These are phyloP conservation scores for Cornus controversa DNA, from an alignment of 148 eudicot genomes.

Conservation along the genomic window DNA sequence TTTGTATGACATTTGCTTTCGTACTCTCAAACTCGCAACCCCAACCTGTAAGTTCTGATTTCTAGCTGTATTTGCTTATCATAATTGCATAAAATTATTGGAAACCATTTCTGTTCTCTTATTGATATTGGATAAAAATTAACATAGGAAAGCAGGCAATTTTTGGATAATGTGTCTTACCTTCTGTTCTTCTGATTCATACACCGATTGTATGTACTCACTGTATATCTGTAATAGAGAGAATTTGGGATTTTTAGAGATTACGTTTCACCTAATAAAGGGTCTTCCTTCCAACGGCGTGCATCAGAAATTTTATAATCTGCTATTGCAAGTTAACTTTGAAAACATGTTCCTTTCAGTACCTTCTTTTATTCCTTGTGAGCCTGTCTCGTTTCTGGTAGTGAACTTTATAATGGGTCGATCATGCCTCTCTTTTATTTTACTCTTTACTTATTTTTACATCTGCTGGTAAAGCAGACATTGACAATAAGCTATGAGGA, in stretches of 20 bases:
- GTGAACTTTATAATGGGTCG: not conserved
- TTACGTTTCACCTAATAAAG: too few relatives aligned
- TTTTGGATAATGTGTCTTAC: not conserved
- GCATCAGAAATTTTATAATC: not conserved
- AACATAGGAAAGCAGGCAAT: not conserved
- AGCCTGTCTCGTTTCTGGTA: not conserved
- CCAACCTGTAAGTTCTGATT: slow-evolving; percentile 41
- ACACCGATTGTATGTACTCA: too few relatives aligned
- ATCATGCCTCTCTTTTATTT: not conserved
- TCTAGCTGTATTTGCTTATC: not conserved
- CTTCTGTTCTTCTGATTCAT: too few relatives aligned
- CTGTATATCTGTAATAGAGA: not conserved
- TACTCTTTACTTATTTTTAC: not conserved
- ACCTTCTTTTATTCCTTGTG: not conserved
- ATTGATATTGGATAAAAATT: not conserved
- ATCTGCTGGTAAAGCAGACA: not conserved
- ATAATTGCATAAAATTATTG: not conserved
- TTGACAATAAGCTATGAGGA: not conserved
- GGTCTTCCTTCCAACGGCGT: too few relatives aligned
- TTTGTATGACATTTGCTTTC: slow-evolving; percentile 46
- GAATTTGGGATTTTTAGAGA: not conserved
- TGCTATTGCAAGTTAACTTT: not conserved
- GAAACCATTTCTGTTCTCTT: not conserved
- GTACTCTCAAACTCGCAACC: slow-evolving; percentile 41
- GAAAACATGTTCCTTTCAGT: not conserved